These are phyloP conservation scores for Xylaria palmicola DNA, from an alignment of 495 filamentous ascomycete species.

Conservation along the genomic window DNA sequence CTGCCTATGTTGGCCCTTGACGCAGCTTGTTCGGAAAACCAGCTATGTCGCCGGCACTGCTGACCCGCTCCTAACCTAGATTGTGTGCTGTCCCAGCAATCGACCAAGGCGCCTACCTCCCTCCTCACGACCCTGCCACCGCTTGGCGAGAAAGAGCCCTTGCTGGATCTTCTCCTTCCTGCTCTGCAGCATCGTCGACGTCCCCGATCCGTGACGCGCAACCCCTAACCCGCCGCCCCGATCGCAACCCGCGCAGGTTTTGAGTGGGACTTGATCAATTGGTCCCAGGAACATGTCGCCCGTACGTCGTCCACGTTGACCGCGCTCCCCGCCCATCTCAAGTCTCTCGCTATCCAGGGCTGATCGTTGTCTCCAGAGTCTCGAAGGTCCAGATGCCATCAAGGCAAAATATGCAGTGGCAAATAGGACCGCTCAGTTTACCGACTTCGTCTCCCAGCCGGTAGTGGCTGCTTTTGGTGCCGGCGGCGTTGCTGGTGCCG, in stretches of 20 bases:
- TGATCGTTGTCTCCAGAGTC: constrained; percentile 21
- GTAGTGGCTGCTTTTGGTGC: constrained; percentile 90
- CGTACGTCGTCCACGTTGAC: constrained; percentile 24
- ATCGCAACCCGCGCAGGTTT: too few relatives aligned
- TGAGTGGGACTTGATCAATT: background rate
- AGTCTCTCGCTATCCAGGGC: constrained; percentile 9
- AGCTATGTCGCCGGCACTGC: constrained; percentile 33
- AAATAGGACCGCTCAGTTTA: constrained; percentile 33
- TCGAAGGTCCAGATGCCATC: constrained; percentile 17
- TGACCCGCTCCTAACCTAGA: constrained; percentile 26
- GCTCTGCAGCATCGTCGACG: constrained; percentile 10
- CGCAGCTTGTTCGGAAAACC: constrained; percentile 15
- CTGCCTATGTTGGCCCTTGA: constrained; percentile 28
- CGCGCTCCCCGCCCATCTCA: background rate
- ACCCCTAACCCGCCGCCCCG: background rate
- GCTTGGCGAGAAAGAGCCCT: background rate
- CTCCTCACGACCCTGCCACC: background rate
- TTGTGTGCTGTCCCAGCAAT: constrained; percentile 13
- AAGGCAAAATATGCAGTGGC: constrained; percentile 27
- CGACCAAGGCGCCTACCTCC: background rate
- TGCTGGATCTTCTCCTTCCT: constrained; percentile 10
- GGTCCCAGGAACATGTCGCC: constrained; percentile 33
- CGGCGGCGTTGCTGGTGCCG: constrained; percentile 95
- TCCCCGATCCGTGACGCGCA: constrained; percentile 14
- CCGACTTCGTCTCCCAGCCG: constrained; percentile 65